Evolutionary conservation across 176 grass and related monocot genomes (phyloP).

Genomic region (Guadua angustifolia): DNA sequence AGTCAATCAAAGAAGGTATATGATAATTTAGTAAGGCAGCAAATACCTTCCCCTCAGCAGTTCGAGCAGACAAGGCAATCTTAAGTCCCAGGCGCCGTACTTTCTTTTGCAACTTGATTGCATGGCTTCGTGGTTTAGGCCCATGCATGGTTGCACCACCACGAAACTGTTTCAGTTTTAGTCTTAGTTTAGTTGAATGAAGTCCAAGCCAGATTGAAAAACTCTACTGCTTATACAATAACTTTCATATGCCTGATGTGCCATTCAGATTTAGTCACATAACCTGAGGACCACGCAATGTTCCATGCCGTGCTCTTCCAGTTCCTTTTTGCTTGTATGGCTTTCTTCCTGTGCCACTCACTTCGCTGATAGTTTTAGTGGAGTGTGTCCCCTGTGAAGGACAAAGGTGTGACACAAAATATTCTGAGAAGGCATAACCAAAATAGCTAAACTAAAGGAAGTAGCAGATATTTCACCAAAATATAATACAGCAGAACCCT

Average conservation of each 20-base stretch:
- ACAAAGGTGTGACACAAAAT: constrained; percentile 13
- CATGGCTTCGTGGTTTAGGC: constrained; percentile 90
- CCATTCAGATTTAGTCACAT: constrained; percentile 18
- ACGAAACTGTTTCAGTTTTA: constrained; percentile 64
- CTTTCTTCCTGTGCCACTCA: constrained; percentile 87
- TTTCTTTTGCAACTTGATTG: constrained; percentile 92
- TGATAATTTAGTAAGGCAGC: background rate
- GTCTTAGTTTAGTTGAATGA: constrained; percentile 39
- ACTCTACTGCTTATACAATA: background rate
- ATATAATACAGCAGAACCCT: background rate
- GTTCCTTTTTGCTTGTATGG: constrained; percentile 83
- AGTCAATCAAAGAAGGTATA: constrained; percentile 20
- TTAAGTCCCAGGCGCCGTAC: constrained; percentile 75
- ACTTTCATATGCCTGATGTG: constrained; percentile 10
- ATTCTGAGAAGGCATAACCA: background rate
- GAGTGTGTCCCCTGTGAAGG: constrained; percentile 76
- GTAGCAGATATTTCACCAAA: background rate
- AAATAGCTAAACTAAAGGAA: constrained; percentile 17
- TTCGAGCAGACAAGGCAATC: constrained; percentile 87
- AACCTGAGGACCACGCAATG: constrained; percentile 78
- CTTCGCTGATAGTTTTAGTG: constrained; percentile 88
- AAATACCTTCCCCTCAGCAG: constrained; percentile 83
- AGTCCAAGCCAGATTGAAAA: background rate
- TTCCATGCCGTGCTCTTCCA: constrained; percentile 80
- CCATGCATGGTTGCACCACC: constrained; percentile 87